phyloP scores from a whole-genome alignment of 352 stramenopile genomes.

The Phytophthora cajani region DNA sequence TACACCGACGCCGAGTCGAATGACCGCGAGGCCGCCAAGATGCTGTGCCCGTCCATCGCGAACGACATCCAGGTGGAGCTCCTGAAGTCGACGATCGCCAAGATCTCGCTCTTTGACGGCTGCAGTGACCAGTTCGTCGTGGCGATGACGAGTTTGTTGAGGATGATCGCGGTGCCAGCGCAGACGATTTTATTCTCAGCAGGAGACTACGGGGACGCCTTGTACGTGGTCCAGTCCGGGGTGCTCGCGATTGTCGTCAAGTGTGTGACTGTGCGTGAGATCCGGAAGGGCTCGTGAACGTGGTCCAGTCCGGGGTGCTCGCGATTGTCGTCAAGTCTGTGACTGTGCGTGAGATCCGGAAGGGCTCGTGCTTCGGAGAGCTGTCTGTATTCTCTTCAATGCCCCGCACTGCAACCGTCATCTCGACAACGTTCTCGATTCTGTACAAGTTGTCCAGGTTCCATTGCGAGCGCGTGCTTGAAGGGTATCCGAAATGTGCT shows the following conservation, averaged over 20 bases:
- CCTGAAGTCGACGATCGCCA: not conserved
- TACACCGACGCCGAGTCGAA: not conserved
- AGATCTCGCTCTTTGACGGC: not conserved
- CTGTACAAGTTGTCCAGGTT: slow-evolving; percentile 1
- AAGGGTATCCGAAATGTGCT: slow-evolving; percentile 1
- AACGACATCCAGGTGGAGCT: not conserved
- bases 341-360: not conserved
- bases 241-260: not conserved
- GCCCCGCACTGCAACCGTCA: not conserved
- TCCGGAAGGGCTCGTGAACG: slow-evolving; percentile 1
- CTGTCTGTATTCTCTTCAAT: not conserved
- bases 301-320: not conserved
- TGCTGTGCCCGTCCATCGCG: not conserved
- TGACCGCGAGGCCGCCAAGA: not conserved
- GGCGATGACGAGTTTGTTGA: not conserved
- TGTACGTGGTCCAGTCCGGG: not conserved
- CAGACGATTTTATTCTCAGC: not conserved
- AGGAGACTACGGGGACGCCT: not conserved
- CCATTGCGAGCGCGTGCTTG: not conserved
- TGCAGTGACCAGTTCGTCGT: not conserved
- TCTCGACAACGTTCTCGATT: not conserved
- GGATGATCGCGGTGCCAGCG: not conserved
- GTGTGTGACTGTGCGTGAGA: not conserved
- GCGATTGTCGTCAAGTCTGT: not conserved
- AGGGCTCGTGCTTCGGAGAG: slow-evolving; percentile 1